Percentiles rank a stretch among this genome's conserved stretches.
Conservation (phyloP, 345 rosid genomes). For the Melaleuca alternifolia region DNA sequence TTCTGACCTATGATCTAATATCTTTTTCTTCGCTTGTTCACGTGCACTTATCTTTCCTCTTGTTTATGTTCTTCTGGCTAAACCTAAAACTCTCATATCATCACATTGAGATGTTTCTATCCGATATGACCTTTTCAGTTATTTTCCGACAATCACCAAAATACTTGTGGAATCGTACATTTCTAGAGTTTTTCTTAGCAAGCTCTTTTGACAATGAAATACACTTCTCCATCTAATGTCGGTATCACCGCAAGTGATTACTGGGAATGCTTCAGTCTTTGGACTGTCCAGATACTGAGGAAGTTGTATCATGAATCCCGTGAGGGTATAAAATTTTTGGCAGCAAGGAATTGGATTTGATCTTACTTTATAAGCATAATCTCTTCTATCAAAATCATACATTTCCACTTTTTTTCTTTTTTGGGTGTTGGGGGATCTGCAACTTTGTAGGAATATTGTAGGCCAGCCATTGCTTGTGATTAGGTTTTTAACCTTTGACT, state of each 20-base stretch:
- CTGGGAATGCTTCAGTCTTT: not conserved
- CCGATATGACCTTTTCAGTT: not conserved
- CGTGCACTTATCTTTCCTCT: not conserved
- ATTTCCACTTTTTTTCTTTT: no score
- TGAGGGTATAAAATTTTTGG: not conserved
- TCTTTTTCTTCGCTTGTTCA: not conserved
- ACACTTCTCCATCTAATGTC: not conserved
- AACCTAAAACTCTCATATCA: not conserved
- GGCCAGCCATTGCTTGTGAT: not conserved
- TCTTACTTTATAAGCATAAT: not conserved
- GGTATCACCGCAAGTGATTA: not conserved
- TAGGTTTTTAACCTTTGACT: not conserved
- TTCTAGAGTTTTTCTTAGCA: not conserved
- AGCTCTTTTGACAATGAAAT: not conserved
- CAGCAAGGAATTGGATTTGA: not conserved
- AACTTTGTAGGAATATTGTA: not conserved
- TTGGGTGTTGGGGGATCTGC: not conserved
- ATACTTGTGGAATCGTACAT: not conserved
- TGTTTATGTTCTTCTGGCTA: not conserved
- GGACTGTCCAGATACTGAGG: not conserved
- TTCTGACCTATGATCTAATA: not conserved
- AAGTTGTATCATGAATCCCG: not conserved
- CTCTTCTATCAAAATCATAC: not conserved
- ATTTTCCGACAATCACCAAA: not conserved
- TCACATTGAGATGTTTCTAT: not conserved